Base-by-base conservation (phyloP, 805 yeast species). In the Yamadazyma ubonensis region DNA sequence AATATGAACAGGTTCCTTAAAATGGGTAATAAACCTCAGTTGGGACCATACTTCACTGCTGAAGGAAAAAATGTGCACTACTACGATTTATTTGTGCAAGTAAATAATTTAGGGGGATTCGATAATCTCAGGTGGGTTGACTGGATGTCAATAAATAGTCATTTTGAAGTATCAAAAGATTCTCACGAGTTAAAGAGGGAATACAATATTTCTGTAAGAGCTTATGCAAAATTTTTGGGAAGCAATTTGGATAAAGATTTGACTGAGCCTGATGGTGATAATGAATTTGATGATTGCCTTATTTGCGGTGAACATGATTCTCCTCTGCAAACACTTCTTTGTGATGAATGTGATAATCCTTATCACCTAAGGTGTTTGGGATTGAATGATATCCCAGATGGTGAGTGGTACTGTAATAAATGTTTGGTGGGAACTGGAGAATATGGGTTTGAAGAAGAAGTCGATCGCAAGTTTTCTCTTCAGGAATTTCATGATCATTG, bases 351-450 rank as follows among this genome's bases (percentile, higher is more conserved):
- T 54, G 79, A 83, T 43, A 73, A 71, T 37, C 73, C 77, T 1
- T 87, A 66, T 58, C 96, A 90, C 58, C 67, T 71, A 61, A 61
- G 65, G 28, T 88, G 96, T 54, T 63, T 88, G n/a, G 61, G 60
- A 10, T 49, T 83, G 17, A 54, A 59, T 0, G 51, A 52, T 2
- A 63, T 81, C 2, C 89, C 90, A 0, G 55, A 67, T 18, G 76
- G 76, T 8, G 74, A 70, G 12, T 90, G 96, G 96, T 82, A 73
- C 54, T 90, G 98, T 58, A 83, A 83, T 36, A 75, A 75, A 41
- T 90, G 98, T 59, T 65, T 90, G n/a, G 70, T 84, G 10, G 96
- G 96, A 0, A 83, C 86, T 29, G 91, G 93, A 1, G 89, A 81
- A 47, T 90, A 87, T 54, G 96, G 95, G 0, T 90, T 91, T 58